Conservation (phyloP, 257 asterid genomes). For the Penstemon eatonii region DNA sequence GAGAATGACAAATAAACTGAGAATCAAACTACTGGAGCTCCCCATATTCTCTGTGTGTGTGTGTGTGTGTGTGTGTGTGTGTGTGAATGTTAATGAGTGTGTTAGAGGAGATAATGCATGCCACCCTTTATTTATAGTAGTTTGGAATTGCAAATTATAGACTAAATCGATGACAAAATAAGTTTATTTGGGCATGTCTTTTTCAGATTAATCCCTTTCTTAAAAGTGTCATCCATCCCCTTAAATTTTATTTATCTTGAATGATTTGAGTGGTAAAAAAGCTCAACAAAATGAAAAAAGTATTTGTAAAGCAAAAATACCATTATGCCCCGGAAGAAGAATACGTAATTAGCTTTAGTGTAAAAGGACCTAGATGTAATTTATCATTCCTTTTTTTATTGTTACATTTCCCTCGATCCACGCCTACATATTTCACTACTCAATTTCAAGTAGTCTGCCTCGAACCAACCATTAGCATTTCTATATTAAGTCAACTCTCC, state of each 20-base stretch:
- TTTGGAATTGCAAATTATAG: neutral
- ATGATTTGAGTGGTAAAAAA: too few relatives aligned
- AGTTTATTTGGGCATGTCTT: neutral
- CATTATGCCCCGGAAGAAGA: too few relatives aligned
- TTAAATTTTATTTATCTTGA: too few relatives aligned
- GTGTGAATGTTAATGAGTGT: neutral
- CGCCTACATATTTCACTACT: neutral
- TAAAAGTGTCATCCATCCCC: too few relatives aligned
- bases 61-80: too few relatives aligned
- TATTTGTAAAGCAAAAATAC: too few relatives aligned
- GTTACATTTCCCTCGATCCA: neutral
- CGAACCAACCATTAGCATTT: slow-evolving; percentile 2
- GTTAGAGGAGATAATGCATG: slow-evolving; percentile 5
- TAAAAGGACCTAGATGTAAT: too few relatives aligned
- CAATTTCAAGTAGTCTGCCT: slow-evolving; percentile 8
- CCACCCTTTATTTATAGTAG: neutral
- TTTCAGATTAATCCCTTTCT: neutral
- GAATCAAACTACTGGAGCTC: slow-evolving; percentile 22
- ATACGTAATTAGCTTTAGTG: too few relatives aligned
- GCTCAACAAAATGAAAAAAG: too few relatives aligned
- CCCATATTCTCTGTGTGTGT: slow-evolving; percentile 9
- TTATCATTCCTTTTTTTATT: too few relatives aligned
- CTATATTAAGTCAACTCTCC: slow-evolving; percentile 7
- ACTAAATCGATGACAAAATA: too few relatives aligned
- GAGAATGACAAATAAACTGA: slow-evolving; percentile 14